These are phyloP conservation scores for Chrysosporium queenslandicum DNA, from an alignment of 2,329 filamentous ascomycete genomes.

Conservation along the genomic window DNA sequence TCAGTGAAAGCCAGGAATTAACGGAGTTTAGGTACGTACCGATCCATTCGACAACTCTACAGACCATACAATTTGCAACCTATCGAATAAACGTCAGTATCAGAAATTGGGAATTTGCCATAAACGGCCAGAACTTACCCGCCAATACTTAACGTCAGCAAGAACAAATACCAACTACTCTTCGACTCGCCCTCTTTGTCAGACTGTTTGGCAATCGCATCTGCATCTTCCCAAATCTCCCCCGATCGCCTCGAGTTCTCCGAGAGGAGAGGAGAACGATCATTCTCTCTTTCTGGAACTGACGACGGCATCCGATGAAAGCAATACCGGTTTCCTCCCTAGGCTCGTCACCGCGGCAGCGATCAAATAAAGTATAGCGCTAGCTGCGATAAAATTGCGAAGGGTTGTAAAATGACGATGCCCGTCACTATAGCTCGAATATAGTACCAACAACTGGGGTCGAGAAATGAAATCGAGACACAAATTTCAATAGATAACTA, in stretches of 20 bases:
- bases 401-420: background rate
- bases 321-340: background rate
- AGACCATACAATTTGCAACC: constrained; percentile 89
- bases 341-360: background rate
- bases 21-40: no score
- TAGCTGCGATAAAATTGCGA: background rate
- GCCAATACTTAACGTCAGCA: constrained; percentile 77
- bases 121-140: constrained; percentile 40
- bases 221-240: constrained; percentile 17
- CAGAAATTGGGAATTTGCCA: background rate
- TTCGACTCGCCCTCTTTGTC: constrained; percentile 53
- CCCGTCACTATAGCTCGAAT: background rate
- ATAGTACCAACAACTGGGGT: background rate
- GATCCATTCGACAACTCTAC: constrained; percentile 91
- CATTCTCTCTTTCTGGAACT: constrained; percentile 14
- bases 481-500: background rate
- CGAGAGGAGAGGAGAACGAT: constrained; percentile 17
- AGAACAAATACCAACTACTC: constrained; percentile 72
- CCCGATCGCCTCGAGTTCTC: constrained; percentile 16
- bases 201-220: constrained; percentile 28
- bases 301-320: constrained; percentile 5
- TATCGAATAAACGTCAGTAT: constrained; percentile 19
- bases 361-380: background rate
- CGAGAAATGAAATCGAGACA: background rate
- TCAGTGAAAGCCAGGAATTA: no score